Evolutionary conservation across 371 early-diverging fungal genomes (phyloP).

Genomic region (Phascolomyces articulosus): DNA sequence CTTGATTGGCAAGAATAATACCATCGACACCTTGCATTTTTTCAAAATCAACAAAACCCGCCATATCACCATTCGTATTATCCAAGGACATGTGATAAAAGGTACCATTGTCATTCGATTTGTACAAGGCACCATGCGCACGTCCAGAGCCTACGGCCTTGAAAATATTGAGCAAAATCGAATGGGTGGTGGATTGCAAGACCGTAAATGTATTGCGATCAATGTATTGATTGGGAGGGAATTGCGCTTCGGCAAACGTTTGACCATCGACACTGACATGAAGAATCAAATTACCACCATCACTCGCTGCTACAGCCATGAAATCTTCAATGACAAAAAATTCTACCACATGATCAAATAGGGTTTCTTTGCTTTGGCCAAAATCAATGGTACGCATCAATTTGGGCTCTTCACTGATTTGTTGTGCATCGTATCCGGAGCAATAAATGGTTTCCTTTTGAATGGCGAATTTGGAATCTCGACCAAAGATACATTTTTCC

Average conservation of each 20-base stretch:
- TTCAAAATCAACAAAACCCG: constrained; percentile 89
- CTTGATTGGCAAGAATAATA: constrained; percentile 86
- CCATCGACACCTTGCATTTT: constrained; percentile 86
- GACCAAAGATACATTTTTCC: constrained; percentile 87
- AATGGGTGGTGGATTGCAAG: constrained; percentile 74
- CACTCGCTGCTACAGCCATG: constrained; percentile 73
- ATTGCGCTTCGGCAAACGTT: constrained; percentile 71
- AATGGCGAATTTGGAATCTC: constrained; percentile 63
- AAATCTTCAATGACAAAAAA: constrained; percentile 68
- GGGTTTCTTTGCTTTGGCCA: constrained; percentile 30
- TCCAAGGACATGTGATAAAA: constrained; percentile 73
- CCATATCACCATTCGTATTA: constrained; percentile 76
- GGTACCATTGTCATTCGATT: constrained; percentile 83
- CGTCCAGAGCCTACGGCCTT: constrained; percentile 46
- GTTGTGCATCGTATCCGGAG: constrained; percentile 61
- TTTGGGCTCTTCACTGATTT: constrained; percentile 57
- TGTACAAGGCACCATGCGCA: constrained; percentile 84
- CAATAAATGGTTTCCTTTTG: constrained; percentile 76
- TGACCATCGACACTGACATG: constrained; percentile 76
- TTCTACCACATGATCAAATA: constrained; percentile 58
- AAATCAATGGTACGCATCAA: constrained; percentile 57
- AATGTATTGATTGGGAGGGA: constrained; percentile 71
- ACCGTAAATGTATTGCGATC: constrained; percentile 71
- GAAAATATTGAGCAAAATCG: constrained; percentile 78
- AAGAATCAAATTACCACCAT: constrained; percentile 55